A percentile compares a stretch with the other conserved stretches of the same genome.
Evolutionary conservation across 192 early-diverging fungal genomes (phyloP).

Genomic region (Coemansia sp.): DNA sequence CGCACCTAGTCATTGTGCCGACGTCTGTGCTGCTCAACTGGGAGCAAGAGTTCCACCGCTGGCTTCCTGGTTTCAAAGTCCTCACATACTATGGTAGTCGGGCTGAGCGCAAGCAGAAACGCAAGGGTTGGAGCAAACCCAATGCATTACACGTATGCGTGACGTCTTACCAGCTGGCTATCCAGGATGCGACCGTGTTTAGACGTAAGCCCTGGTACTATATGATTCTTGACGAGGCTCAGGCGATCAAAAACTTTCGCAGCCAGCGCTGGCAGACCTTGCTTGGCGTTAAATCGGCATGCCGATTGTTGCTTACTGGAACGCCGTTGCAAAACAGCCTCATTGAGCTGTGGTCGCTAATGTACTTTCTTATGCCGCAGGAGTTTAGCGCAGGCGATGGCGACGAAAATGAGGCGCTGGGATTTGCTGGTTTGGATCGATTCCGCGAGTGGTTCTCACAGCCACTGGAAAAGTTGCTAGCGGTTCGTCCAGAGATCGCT

Average conservation of each 20-base stretch:
- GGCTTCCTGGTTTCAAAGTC: slow-evolving; percentile 70
- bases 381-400: slow-evolving; percentile 71
- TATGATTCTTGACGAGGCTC: slow-evolving; percentile 95
- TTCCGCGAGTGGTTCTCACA: slow-evolving; percentile 89
- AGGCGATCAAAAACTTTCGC: slow-evolving; percentile 92
- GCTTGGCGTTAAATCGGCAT: slow-evolving; percentile 74
- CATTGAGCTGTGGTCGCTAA: slow-evolving; percentile 84
- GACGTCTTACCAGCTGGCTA: slow-evolving; percentile 72
- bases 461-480: slow-evolving; percentile 83
- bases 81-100: slow-evolving; percentile 72
- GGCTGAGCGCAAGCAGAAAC: slow-evolving; percentile 54
- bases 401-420: slow-evolving; percentile 65
- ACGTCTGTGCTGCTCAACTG: slow-evolving; percentile 90
- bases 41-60: slow-evolving; percentile 88
- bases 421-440: slow-evolving; percentile 78
- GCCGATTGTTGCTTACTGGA: slow-evolving; percentile 92
- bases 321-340: slow-evolving; percentile 97
- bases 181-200: slow-evolving; percentile 71
- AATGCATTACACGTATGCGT: slow-evolving; percentile 81
- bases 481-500: slow-evolving; percentile 67
- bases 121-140: slow-evolving; percentile 63
- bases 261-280: slow-evolving; percentile 90
- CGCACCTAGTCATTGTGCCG: slow-evolving; percentile 93
- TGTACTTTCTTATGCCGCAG: slow-evolving; percentile 92
- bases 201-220: slow-evolving; percentile 84